These are phyloP conservation scores for Pisolithus orientalis DNA, from an alignment of 768 basidiomycete genomes.

Conservation along the genomic window DNA sequence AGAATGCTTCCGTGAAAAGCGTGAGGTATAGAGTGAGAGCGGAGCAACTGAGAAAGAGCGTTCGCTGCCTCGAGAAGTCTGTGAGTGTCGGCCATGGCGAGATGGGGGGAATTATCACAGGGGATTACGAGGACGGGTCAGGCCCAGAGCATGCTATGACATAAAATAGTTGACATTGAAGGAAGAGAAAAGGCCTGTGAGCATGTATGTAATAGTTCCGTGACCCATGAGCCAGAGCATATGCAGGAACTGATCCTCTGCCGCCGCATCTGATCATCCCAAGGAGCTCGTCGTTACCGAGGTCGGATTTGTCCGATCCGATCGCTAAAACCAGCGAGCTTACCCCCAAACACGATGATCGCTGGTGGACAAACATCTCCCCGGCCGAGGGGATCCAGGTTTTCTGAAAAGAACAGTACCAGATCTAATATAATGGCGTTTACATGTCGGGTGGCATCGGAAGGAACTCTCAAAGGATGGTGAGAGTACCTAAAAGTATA, in stretches of 20 bases:
- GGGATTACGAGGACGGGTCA: constrained; percentile 27
- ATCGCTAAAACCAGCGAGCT: constrained; percentile 5
- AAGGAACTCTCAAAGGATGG: not conserved
- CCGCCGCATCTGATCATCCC: constrained; percentile 16
- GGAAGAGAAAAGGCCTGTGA: constrained; percentile 32
- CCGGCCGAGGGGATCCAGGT: constrained; percentile 1
- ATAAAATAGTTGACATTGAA: constrained; percentile 33
- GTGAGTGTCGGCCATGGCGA: constrained; percentile 56
- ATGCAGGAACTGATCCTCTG: constrained; percentile 24
- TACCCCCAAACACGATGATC: not conserved
- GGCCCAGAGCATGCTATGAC: constrained; percentile 50
- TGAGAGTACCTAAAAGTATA: not conserved
- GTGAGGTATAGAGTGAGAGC: constrained; percentile 55
- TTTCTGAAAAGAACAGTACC: constrained; percentile 5
- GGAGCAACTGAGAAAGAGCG: constrained; percentile 64
- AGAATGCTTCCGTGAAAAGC: constrained; percentile 77
- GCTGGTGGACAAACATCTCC: not conserved
- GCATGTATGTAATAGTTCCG: constrained; percentile 46
- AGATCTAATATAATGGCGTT: constrained; percentile 7
- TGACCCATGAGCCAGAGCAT: constrained; percentile 37
- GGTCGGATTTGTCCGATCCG: constrained; percentile 24
- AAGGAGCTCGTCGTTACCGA: constrained; percentile 12
- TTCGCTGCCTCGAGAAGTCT: constrained; percentile 74
- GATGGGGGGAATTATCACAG: constrained; percentile 19
- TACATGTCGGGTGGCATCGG: not conserved